These are phyloP conservation scores for Teratosphaeria zuluensis DNA, from an alignment of 2,329 filamentous ascomycete genomes.

Conservation along the genomic window DNA sequence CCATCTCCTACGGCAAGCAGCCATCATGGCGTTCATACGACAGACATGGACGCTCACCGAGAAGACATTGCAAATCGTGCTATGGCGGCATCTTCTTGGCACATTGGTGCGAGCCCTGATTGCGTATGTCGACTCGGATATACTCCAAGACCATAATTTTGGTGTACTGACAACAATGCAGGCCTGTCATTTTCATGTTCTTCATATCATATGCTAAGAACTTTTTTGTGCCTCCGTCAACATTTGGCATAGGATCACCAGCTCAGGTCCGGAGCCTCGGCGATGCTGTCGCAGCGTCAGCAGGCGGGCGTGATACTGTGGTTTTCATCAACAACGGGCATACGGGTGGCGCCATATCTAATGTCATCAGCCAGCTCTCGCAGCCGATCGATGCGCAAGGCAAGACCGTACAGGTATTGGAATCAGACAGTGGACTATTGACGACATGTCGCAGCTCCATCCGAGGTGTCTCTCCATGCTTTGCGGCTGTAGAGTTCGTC, in stretches of 20 bases:
- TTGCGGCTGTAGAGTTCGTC: conserved; percentile 63
- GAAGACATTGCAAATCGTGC: conserved; percentile 48
- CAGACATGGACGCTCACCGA: conserved; percentile 49
- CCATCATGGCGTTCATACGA: conserved; percentile 20
- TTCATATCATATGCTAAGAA: conserved; percentile 51
- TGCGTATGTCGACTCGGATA: conserved; percentile 17
- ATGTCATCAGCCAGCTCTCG: conserved; percentile 56
- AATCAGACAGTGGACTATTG: conserved; percentile 49
- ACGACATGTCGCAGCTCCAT: conserved; percentile 49
- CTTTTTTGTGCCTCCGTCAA: conserved; percentile 68
- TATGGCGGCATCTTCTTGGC: conserved; percentile 44
- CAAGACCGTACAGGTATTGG: conserved; percentile 46
- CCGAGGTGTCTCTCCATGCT: conserved; percentile 59
- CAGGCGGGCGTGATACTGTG: conserved; percentile 55
- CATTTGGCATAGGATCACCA: conserved; percentile 60
- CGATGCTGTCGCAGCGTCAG: conserved; percentile 51
- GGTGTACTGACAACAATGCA: not conserved
- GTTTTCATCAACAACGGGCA: conserved; percentile 69
- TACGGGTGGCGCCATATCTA: conserved; percentile 59
- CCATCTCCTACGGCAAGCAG: not conserved
- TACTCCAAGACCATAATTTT: not conserved
- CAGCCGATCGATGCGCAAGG: conserved; percentile 47
- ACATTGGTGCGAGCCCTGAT: conserved; percentile 47
- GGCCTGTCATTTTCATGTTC: conserved; percentile 42
- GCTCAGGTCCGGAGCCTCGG: conserved; percentile 53